Conservation (phyloP, 305 asterid species). For the Andrographis paniculata region DNA sequence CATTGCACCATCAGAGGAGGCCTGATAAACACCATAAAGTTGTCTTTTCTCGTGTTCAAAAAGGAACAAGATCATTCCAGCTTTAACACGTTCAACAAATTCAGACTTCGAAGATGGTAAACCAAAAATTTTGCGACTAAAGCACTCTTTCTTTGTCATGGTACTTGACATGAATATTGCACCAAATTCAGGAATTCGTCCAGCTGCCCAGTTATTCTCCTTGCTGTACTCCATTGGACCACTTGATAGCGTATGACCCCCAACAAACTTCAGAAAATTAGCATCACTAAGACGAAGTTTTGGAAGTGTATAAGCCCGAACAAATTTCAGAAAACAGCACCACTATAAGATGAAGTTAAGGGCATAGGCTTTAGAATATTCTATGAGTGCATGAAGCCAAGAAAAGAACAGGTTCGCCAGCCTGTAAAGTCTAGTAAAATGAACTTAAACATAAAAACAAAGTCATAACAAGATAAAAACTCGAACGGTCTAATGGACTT, state of each 20-base stretch:
- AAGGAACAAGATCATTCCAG: constrained; percentile 74
- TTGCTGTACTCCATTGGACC: constrained; percentile 40
- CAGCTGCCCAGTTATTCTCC: constrained; percentile 35
- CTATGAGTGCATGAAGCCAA: no score
- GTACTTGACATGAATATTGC: constrained; percentile 71
- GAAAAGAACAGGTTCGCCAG: no score
- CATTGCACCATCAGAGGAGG: constrained; percentile 61
- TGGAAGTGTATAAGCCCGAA: not conserved
- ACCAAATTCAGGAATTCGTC: constrained; percentile 63
- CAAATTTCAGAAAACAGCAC: no score
- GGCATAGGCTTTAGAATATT: no score
- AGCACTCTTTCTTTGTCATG: constrained; percentile 51
- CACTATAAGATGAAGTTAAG: no score
- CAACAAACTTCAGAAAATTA: constrained; percentile 17
- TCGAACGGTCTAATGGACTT: not conserved
- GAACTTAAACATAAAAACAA: not conserved
- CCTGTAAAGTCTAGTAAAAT: no score
- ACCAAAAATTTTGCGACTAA: constrained; percentile 44
- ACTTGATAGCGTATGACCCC: constrained; percentile 29
- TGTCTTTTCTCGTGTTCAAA: constrained; percentile 63
- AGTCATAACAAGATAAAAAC: not conserved
- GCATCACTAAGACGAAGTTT: constrained; percentile 3
- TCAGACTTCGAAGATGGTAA: constrained; percentile 44
- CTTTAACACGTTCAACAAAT: constrained; percentile 56
- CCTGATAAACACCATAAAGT: constrained; percentile 76